These are phyloP conservation scores for Rachicladosporium sp. DNA, from an alignment of 2,329 filamentous ascomycete species.

Conservation along the genomic window DNA sequence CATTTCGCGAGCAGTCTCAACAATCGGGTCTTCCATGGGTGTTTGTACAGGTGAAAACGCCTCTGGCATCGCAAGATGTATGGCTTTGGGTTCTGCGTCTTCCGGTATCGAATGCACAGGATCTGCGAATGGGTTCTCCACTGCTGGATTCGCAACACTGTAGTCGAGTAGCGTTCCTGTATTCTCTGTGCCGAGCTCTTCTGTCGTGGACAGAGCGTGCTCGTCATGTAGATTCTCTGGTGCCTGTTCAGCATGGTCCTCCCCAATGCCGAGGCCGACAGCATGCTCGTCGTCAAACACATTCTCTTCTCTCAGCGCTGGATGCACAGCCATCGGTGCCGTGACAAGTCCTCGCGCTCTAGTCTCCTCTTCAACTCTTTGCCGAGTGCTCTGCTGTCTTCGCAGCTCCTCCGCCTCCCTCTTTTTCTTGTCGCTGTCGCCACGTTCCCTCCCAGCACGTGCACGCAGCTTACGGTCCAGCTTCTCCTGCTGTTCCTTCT, in stretches of 20 bases:
- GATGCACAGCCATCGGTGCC: conserved; percentile 22
- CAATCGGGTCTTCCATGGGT: conserved; percentile 33
- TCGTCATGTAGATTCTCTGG: conserved; percentile 1
- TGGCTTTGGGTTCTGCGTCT: conserved; percentile 5
- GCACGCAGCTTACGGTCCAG: conserved; percentile 52
- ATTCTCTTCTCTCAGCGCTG: conserved; percentile 18
- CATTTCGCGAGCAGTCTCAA: conserved; percentile 37
- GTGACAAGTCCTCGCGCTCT: conserved; percentile 12
- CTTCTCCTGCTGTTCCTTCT: conserved; percentile 53
- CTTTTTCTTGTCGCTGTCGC: conserved; percentile 16
- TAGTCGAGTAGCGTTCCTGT: conserved; percentile 17
- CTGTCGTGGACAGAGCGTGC: too few species aligned
- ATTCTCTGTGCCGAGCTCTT: conserved; percentile 6
- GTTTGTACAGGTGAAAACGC: conserved; percentile 26
- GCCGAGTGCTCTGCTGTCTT: conserved; percentile 11
- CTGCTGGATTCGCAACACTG: conserved; percentile 6
- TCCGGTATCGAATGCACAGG: conserved; percentile 9
- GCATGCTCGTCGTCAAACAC: conserved; percentile 8
- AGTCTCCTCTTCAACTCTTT: conserved; percentile 15
- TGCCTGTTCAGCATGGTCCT: conserved; percentile 1
- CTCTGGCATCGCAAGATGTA: conserved; percentile 8
- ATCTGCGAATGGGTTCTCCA: conserved; percentile 18
- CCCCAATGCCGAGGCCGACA: conserved; percentile 20
- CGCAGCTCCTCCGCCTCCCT: conserved; percentile 45
- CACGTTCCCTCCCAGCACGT: conserved; percentile 49